phyloP scores from a whole-genome alignment of 2,329 filamentous ascomycete genomes.

The Orbilia quercus region DNA sequence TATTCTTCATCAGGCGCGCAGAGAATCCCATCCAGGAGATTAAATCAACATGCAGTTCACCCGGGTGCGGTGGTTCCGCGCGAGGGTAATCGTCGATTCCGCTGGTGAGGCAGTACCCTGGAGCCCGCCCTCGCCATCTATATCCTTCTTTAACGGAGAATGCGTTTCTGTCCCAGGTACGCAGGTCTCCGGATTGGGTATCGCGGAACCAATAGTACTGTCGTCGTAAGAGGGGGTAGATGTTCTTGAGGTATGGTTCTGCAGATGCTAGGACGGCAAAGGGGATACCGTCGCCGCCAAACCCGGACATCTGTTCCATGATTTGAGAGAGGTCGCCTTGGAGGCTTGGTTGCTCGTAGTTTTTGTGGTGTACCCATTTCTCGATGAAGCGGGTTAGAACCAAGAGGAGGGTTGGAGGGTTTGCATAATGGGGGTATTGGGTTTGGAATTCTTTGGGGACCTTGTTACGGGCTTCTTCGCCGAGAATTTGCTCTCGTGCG shows the following conservation, averaged over 20 bases:
- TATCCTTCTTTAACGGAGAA: conserved; percentile 93
- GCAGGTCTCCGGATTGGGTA: conserved; percentile 90
- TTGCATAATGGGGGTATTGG: conserved; percentile 97
- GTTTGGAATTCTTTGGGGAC: conserved; percentile 92
- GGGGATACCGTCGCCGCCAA: conserved; percentile 39
- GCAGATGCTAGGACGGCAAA: conserved; percentile 38
- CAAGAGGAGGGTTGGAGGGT: conserved; percentile 93
- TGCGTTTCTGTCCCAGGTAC: conserved; percentile 84
- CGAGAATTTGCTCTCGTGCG: conserved; percentile 92
- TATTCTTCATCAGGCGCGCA: conserved; percentile 83
- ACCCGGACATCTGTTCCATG: conserved; percentile 34
- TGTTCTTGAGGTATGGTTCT: conserved; percentile 74
- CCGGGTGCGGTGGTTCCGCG: conserved; percentile 90
- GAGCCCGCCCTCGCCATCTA: conserved; percentile 90
- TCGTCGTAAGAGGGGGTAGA: conserved; percentile 87
- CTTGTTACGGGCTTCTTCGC: conserved; percentile 90
- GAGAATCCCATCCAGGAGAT: conserved; percentile 99
- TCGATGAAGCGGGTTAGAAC: conserved; percentile 85
- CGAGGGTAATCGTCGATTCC: conserved; percentile 97
- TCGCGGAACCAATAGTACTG: conserved; percentile 96
- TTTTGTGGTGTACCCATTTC: conserved; percentile 65
- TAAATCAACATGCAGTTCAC: conserved; percentile 93
- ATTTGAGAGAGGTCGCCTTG: conserved; percentile 40
- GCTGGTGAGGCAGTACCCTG: conserved; percentile 87
- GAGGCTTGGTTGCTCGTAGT: conserved; percentile 19